Evolutionary conservation across 768 basidiomycete species (phyloP), one percentile per base, ranked within the genome.

Genomic region (Gymnopilus junonius): DNA sequence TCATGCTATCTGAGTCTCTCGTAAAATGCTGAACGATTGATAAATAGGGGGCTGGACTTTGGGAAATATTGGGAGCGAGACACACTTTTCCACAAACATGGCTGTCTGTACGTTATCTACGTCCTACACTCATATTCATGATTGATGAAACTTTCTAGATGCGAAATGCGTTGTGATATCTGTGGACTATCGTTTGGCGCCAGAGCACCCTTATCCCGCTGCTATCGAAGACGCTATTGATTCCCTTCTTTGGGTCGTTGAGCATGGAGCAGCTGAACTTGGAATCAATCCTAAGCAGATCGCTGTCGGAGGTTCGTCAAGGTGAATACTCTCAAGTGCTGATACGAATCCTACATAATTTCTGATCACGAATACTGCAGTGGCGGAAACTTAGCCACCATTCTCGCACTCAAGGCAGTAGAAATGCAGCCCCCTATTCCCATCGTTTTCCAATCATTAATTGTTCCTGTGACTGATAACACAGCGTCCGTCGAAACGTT

Each of bases 401-500:
- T 89, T 55, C 75, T 89, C 1, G 79, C 89, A 0, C 84, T 90
- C 73, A 89, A 88, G 74, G 88, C 89, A 1, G 80, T 79, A 0
- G 73, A 82, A 37, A 62, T 76, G 10, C 61, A 73, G 4, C 85
- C 84, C 0, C 81, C 83, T 11, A 83, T 88, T 29, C 82, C 83
- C 3, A 70, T 91, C 48, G 66, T 82, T 3, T 86, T 89, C 74
- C 87, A 88, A 66, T 76, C 92, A 0, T 81, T 92, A 40, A 80
- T 90, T 25, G 91, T 91, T 1, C 91, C 90, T 17, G 91, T 91
- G 37, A 85, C 79, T 0, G 89, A 93, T 71, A 92, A 91, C 75
- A 90, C 90, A 1, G 85, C 86, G 3, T 80, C 80, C 65, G 61
- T 74, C 67, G 57, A 79, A 67, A 67, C 72, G 27, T 82, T 62